Conservation (phyloP, 164 flowering plant species). For the Sextonia rubra region DNA sequence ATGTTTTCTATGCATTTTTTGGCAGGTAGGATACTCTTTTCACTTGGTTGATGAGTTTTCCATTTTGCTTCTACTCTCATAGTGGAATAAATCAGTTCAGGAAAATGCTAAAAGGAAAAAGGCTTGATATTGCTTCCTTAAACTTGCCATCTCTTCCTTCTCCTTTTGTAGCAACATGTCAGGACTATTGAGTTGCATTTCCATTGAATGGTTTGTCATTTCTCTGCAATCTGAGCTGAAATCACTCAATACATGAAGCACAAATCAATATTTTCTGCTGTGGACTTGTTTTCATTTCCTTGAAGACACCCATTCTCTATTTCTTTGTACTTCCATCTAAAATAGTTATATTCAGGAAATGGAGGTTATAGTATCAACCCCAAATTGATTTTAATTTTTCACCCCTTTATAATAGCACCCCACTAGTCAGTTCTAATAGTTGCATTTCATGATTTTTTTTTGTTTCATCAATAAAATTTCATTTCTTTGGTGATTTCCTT, state of each 20-base stretch:
- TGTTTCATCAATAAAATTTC: not conserved
- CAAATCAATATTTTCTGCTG: not conserved
- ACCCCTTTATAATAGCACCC: no score
- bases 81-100: not conserved
- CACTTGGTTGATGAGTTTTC: not conserved
- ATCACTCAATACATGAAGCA: not conserved
- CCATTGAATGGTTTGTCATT: not conserved
- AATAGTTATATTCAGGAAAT: not conserved
- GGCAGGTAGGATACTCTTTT: constrained; percentile 10
- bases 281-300: not conserved
- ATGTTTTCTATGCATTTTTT: constrained; percentile 2
- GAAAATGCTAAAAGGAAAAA: not conserved
- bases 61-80: not conserved
- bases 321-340: not conserved
- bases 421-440: not conserved
- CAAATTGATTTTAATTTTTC: no score
- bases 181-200: not conserved
- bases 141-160: not conserved
- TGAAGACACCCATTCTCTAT: not conserved
- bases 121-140: not conserved
- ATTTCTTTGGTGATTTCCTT: not conserved
- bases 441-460: not conserved
- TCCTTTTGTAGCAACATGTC: no score
- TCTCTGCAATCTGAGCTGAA: not conserved
- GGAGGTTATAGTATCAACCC: no score